Base-by-base conservation (phyloP, 1,284 basidiomycete genomes). In the Ustilago hordei region DNA sequence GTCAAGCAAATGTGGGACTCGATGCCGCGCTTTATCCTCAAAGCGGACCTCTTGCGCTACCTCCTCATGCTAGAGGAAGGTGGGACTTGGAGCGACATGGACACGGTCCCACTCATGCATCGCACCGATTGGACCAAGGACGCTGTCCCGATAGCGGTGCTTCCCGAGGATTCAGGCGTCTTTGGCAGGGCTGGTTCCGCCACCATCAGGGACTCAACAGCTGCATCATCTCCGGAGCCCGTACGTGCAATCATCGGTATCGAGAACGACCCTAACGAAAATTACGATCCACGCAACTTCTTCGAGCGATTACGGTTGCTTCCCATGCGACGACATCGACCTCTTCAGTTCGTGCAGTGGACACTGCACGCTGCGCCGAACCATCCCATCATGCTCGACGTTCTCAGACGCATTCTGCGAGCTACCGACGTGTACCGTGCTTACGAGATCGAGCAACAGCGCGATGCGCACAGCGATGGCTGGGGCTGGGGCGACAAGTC, bases 81-180 rank as follows among this genome's bases (percentile, higher is more conserved):
- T 8, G 79, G 79, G 0, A 76, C 76, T 0, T 81, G 76, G 73
- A 69, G 72, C 58, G 79, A 81, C 23, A 75, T 81, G 77, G 79
- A 81, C 54, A 80, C 78, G 7, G 67, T 74, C 2, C 71, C 78
- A 12, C 64, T 80, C 36, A 71, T 76, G 75, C 67, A 66, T 11
- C 60, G 68, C 17, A 38, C 60, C 31, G 58, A 70, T 38, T 79
- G 78, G 78, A 62, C 70, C 43, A 74, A 68, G 35, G 68, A 77
- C 48, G 60, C 64, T 12, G 64, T 78, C 0, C 75, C 75, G 2
- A 55, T 78, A 0, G 47, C 70, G 23, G 19, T 70, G 13, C 45
- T 67, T 13, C 64, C 64, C 6, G 48, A 64, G 35, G 52, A 60
- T 38, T 64, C 53, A 8, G 69, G 64, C 8, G 35, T 75, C 54